These are phyloP conservation scores for Trametes elegans DNA, from an alignment of 768 basidiomycete genomes.

Conservation along the genomic window DNA sequence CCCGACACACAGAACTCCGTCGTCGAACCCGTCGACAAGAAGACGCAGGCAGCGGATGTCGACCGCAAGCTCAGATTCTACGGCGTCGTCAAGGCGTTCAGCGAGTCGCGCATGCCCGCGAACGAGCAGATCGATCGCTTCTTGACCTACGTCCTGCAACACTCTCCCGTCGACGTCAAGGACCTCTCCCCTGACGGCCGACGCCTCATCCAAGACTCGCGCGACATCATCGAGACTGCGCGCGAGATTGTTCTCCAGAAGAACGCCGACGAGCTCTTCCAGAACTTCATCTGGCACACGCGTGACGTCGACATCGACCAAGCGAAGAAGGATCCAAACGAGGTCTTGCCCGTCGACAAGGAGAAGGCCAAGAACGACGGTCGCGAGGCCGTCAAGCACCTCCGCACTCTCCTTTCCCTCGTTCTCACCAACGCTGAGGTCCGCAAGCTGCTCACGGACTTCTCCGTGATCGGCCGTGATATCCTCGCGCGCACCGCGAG, in stretches of 20 bases:
- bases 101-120: slow-evolving; percentile 73
- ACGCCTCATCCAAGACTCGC: slow-evolving; percentile 72
- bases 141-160: slow-evolving; percentile 60
- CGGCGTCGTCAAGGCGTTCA: slow-evolving; percentile 78
- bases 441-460: slow-evolving; percentile 83
- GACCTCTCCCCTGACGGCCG: slow-evolving; percentile 77
- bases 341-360: slow-evolving; percentile 48
- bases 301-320: slow-evolving; percentile 47
- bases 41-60: slow-evolving; percentile 66
- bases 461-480: slow-evolving; percentile 77
- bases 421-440: slow-evolving; percentile 92
- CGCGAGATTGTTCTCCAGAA: slow-evolving; percentile 74
- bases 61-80: slow-evolving; percentile 83
- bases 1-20: slow-evolving; percentile 47
- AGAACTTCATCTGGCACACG: slow-evolving; percentile 87
- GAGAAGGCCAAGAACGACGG: slow-evolving; percentile 34
- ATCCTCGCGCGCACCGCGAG: slow-evolving; percentile 71
- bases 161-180: slow-evolving; percentile 56
- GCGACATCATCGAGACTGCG: slow-evolving; percentile 75
- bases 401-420: slow-evolving; percentile 84
- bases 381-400: slow-evolving; percentile 69
- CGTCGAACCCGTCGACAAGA: slow-evolving; percentile 61
- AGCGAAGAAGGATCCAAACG: slow-evolving; percentile 41
- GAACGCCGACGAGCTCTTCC: slow-evolving; percentile 89
- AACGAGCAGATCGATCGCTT: slow-evolving; percentile 78